A percentile compares a stretch with the other conserved stretches of the same genome.
Evolutionary conservation across 805 yeast species (phyloP).

Genomic region (Debaryomyces tyrocola): DNA sequence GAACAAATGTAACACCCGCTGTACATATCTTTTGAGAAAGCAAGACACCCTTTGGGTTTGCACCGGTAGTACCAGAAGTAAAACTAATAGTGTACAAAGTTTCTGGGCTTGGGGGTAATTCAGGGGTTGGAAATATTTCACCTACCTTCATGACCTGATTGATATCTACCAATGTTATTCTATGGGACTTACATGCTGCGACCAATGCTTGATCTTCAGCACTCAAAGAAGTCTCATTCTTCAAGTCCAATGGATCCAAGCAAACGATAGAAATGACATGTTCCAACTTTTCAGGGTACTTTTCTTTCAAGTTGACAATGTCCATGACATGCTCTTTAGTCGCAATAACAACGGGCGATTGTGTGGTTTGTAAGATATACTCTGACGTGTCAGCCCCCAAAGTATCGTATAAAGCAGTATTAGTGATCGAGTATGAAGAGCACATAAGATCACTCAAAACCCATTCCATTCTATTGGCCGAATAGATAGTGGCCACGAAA

Average conservation of each 20-base stretch:
- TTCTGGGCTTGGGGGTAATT: constrained; percentile 31
- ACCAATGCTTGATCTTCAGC: constrained; percentile 37
- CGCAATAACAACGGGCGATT: constrained; percentile 48
- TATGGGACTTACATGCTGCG: constrained; percentile 21
- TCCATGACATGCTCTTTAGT: constrained; percentile 51
- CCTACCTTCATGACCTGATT: constrained; percentile 34
- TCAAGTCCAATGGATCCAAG: constrained; percentile 42
- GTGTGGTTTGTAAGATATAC: constrained; percentile 32
- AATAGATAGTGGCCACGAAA: constrained; percentile 34
- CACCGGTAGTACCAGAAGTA: constrained; percentile 69
- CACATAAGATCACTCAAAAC: constrained; percentile 36
- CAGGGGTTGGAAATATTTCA: constrained; percentile 29
- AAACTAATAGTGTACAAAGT: constrained; percentile 42
- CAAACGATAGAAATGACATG: constrained; percentile 53
- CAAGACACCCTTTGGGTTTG: constrained; percentile 72
- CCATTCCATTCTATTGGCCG: constrained; percentile 40
- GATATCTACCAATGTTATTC: constrained; percentile 33
- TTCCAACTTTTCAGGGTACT: constrained; percentile 29
- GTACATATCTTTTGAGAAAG: constrained; percentile 30
- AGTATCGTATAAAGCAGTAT: constrained; percentile 42
- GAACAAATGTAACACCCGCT: constrained; percentile 17
- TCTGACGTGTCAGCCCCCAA: constrained; percentile 35
- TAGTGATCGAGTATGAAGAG: constrained; percentile 30
- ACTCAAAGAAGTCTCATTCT: constrained; percentile 6
- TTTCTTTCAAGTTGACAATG: constrained; percentile 46